phyloP scores from a whole-genome alignment of 2,329 filamentous ascomycete species.

The Cladosporium sp. region DNA sequence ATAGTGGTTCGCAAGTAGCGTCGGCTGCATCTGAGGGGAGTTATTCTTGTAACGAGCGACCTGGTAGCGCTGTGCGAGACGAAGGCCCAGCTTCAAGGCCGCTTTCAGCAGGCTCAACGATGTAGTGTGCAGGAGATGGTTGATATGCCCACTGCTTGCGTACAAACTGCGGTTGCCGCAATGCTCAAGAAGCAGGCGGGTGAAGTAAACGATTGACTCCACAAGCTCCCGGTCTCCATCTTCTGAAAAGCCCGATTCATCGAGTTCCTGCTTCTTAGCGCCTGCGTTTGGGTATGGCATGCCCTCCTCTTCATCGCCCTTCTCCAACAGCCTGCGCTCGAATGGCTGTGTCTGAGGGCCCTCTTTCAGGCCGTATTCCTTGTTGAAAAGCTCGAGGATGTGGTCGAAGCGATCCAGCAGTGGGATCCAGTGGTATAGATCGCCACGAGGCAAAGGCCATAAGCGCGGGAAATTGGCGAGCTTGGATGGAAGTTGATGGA shows the following conservation, averaged over 20 bases:
- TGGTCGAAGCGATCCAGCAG: constrained; percentile 89
- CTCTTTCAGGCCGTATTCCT: constrained; percentile 71
- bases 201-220: constrained; percentile 77
- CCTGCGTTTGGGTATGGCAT: constrained; percentile 21
- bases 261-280: constrained; percentile 27
- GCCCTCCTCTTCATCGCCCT: constrained; percentile 50
- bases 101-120: constrained; percentile 72
- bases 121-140: constrained; percentile 82
- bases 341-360: constrained; percentile 80
- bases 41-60: constrained; percentile 67
- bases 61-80: constrained; percentile 88
- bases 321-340: constrained; percentile 58
- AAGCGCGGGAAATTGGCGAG: constrained; percentile 76
- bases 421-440: constrained; percentile 97
- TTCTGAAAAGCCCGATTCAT: constrained; percentile 53
- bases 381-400: constrained; percentile 75
- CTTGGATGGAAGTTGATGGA: constrained; percentile 71
- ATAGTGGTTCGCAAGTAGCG: constrained; percentile 78
- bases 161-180: constrained; percentile 97
- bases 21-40: constrained; percentile 57
- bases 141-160: constrained; percentile 84
- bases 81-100: constrained; percentile 74
- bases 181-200: constrained; percentile 80
- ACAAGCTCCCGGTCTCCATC: constrained; percentile 80
- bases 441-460: constrained; percentile 94